Evolutionary conservation across 192 early-diverging fungal genomes (phyloP), one percentile per base, ranked within the genome.

Genomic region (Podila epicladia): DNA sequence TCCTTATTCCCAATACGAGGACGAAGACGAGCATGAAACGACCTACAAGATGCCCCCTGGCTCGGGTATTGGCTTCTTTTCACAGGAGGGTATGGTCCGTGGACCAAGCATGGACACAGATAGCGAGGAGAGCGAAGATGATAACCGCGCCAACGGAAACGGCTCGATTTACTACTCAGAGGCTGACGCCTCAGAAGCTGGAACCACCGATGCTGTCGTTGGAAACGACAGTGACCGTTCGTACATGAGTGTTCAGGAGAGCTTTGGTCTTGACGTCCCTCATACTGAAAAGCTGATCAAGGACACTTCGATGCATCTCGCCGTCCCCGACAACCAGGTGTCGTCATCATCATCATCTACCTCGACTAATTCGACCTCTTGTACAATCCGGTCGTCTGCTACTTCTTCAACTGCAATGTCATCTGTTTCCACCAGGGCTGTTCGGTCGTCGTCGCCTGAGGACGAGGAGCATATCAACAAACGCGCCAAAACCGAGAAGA

Each of bases 1-100:
- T 15, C 68, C 70, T 1, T 67, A 62, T 38, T 55, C 51, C 24
- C 37, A 66, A 28, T 11, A 35, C 0, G 48, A 29, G 38, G 65
- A 61, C n/a, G 53, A 58, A 9, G 61, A 33, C 19, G 67, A 66
- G 20, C 57, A 48, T 15, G n/a, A 29, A n/a, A 62, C 58, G 53
- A 48, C 64, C 2, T 53, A 59, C 22, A 55, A 76, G 5, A 75
- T 69, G 63, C 35, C 9, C 11, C 15, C 51, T 15, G 62, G 66
- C 4, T 73, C 77, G 57, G 77, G 77, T 11, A 80, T 80, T 9
- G 77, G 77, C 11, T 50, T 80, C 65, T 80, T 80, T 73, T 80
- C 77, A 32, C 77, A 80, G 28, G 77, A 80, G 22, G 77, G 77
- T 11, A 80, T 80, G 77, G 71, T 80, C 4, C 77, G 77, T 38